phyloP scores from a whole-genome alignment of 2,329 filamentous ascomycete genomes.

The Hymenoscyphus scutula region DNA sequence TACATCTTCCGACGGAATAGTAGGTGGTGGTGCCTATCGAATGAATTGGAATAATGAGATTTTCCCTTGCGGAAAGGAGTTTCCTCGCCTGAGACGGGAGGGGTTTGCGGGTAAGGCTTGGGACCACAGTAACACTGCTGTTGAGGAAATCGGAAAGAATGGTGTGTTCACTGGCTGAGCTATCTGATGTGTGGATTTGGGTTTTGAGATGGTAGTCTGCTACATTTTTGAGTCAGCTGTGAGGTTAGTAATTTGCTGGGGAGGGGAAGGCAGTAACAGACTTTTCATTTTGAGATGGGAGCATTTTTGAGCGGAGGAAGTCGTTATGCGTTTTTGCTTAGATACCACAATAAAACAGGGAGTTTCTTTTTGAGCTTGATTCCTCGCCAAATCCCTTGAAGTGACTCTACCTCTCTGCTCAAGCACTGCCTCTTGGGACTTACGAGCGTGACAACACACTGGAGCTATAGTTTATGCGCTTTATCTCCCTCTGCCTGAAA shows the following conservation, averaged over 20 bases:
- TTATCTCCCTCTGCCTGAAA: not conserved
- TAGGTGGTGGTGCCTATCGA: constrained; percentile 32
- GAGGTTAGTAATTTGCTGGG: not conserved
- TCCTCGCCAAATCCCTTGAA: not conserved
- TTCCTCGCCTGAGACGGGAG: constrained; percentile 24
- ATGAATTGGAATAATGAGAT: constrained; percentile 15
- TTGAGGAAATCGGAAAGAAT: constrained; percentile 27
- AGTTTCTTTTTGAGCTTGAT: not conserved
- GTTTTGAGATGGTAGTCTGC: not conserved
- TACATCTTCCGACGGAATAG: constrained; percentile 23
- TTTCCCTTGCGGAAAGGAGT: constrained; percentile 18
- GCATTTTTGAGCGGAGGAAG: constrained; percentile 16
- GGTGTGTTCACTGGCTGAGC: not conserved
- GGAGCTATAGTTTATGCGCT: not conserved
- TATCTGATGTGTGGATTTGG: not conserved
- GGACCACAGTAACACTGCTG: constrained; percentile 29
- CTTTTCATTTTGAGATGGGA: not conserved
- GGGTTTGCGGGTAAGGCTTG: constrained; percentile 25
- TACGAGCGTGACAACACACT: not conserved
- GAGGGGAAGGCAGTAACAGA: not conserved
- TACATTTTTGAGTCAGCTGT: not conserved
- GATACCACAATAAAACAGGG: constrained; percentile 2
- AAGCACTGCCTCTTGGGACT: not conserved
- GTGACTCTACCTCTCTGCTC: not conserved
- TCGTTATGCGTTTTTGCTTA: not conserved